Base-by-base conservation (phyloP, 257 asterid genomes). In the Ajuga chamaepitys region DNA sequence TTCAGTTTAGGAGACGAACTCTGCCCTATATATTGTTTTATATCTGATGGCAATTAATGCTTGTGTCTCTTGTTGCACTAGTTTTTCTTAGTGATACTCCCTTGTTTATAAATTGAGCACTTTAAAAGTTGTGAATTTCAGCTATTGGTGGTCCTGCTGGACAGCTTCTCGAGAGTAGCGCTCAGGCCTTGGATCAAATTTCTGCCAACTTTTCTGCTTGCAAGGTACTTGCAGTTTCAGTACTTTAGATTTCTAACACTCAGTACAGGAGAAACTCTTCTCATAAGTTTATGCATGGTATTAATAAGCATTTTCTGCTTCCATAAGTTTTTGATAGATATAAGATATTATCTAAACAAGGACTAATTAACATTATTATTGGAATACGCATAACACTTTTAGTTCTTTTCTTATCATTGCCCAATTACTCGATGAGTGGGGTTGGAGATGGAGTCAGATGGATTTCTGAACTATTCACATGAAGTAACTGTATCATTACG, bases 81-180 rank as follows among this genome's bases (percentile, higher is more conserved):
- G 4, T 14, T 54, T 25, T 44, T 38, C 50, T 70, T 45, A 16
- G n/a, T 20, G 17, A 53, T 40, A 12, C 37, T 40, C 21, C 12
- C 35, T 16, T 50, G 10, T 22, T 18, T 38, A 17, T 16, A 9
- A 40, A 35, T 45, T 65, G 22, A 64, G 51, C 53, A 24, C 63
- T 60, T 46, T 32, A 37, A 70, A 30, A 35, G 14, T 59, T 67
- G 61, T 74, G 68, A 17, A 77, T 79, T 80, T 80, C 86, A 93
- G 97, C 62, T 60, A 89, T 93, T 56, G 96, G 92, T 75, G 97
- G 95, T 41, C 60, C 74, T 63, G 67, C 81, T 58, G 95, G 95
- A 32, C 90, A 79, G 70, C 85, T 86, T 68, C 93, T 86, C 74
- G 84, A 89, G 85, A 86, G 83, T 77, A 86, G 46, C 70, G 85